Conservation (phyloP, 2,329 filamentous ascomycete species). For the Penicillium paneum region DNA sequence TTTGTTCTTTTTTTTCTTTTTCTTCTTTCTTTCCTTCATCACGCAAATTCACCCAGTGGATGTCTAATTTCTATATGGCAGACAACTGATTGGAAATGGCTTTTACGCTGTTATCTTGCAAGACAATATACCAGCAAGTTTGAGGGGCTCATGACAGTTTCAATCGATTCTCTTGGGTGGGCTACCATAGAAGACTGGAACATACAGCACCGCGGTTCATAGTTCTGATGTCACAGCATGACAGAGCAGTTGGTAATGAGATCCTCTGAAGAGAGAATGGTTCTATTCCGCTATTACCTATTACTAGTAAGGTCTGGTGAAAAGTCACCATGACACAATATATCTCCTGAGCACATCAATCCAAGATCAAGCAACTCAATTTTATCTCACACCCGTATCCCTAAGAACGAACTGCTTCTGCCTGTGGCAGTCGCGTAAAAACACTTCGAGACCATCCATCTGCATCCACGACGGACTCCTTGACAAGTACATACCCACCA, state of each 20-base stretch:
- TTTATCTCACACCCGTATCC: neutral
- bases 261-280: neutral
- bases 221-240: slow-evolving; percentile 5
- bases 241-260: neutral
- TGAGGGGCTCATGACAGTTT: slow-evolving; percentile 44
- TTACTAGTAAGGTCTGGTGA: neutral
- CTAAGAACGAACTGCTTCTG: slow-evolving; percentile 4
- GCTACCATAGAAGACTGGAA: slow-evolving; percentile 49
- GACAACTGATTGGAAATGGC: slow-evolving; percentile 27
- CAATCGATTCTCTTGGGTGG: slow-evolving; percentile 35
- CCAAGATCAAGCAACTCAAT: neutral
- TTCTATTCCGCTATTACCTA: neutral
- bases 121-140: slow-evolving; percentile 45
- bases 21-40: slow-evolving; percentile 17
- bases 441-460: slow-evolving; percentile 63
- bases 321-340: neutral
- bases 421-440: slow-evolving; percentile 47
- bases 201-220: slow-evolving; percentile 22
- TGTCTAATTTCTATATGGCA: slow-evolving; percentile 27
- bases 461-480: slow-evolving; percentile 54
- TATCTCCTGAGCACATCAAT: neutral
- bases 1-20: slow-evolving; percentile 17
- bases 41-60: slow-evolving; percentile 34
- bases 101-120: slow-evolving; percentile 32
- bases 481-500: slow-evolving; percentile 52